Percentiles rank a stretch among this genome's conserved stretches.
Conservation (phyloP, 1,284 basidiomycete genomes). For the Mycena sp. region DNA sequence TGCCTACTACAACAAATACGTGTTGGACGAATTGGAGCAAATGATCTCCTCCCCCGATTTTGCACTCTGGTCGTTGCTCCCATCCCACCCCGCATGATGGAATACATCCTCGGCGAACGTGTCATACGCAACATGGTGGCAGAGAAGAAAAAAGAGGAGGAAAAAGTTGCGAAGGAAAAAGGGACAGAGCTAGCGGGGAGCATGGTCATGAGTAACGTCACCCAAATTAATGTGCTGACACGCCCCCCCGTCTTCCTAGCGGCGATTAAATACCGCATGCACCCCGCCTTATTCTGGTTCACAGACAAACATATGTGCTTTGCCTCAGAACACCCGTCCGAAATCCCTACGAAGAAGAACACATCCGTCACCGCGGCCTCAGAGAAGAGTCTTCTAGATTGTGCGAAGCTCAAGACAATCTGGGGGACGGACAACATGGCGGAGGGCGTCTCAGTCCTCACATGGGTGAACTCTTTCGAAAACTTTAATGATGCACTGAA, state of each 20-base stretch:
- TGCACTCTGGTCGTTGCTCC: neutral
- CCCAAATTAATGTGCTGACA: neutral
- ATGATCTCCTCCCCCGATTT: neutral
- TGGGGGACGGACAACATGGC: slow-evolving; percentile 2
- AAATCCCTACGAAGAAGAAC: neutral
- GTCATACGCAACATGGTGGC: neutral
- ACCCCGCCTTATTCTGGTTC: slow-evolving; percentile 4
- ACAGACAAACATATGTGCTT: neutral
- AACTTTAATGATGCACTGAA: neutral
- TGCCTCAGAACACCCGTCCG: neutral
- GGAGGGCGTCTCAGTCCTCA: neutral
- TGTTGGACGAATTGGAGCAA: neutral
- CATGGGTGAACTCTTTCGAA: neutral
- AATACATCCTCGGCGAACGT: neutral
- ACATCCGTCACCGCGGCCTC: neutral
- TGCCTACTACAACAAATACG: neutral
- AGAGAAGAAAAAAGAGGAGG: slow-evolving; percentile 3
- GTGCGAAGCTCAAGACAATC: neutral
- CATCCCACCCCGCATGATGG: neutral
- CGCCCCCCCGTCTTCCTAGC: neutral
- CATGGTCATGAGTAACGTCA: neutral
- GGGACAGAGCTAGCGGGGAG: neutral
- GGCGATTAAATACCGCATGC: neutral
- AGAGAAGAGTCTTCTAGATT: neutral
- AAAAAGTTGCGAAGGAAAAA: neutral